Evolutionary conservation across 192 early-diverging fungal species (phyloP).

Genomic region (Phycomyces nitens): DNA sequence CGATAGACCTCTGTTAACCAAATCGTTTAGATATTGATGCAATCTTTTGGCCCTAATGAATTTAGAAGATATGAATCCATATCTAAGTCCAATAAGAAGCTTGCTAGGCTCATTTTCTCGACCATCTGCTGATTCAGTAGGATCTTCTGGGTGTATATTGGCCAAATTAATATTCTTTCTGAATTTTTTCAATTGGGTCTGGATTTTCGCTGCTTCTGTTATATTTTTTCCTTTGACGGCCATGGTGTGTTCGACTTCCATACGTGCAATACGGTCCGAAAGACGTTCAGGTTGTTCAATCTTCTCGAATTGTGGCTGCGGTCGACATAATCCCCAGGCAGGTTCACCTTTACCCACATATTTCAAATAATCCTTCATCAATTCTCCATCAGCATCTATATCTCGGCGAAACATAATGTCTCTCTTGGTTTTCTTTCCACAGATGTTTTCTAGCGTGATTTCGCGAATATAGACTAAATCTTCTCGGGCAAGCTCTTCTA

Average conservation of each 20-base stretch:
- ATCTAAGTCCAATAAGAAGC: conserved; percentile 5
- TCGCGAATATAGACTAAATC: too few species aligned
- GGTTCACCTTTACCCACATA: neutral
- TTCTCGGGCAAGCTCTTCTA: too few species aligned
- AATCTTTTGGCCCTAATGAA: conserved; percentile 23
- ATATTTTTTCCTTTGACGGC: neutral
- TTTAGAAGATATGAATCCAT: conserved; percentile 15
- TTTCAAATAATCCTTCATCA: conserved; percentile 3
- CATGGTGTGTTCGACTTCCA: neutral
- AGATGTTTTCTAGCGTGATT: too few species aligned
- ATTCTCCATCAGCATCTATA: conserved; percentile 4
- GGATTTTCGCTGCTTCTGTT: neutral
- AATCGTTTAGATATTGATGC: conserved; percentile 10
- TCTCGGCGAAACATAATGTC: conserved; percentile 6
- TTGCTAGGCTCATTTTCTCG: neutral
- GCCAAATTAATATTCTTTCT: conserved; percentile 1
- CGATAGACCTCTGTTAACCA: neutral
- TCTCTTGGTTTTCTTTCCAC: neutral
- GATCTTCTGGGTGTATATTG: neutral
- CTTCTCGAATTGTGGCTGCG: neutral
- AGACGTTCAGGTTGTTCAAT: conserved; percentile 5
- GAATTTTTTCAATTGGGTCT: conserved; percentile 1
- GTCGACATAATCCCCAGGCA: neutral
- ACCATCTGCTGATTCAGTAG: neutral
- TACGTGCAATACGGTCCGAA: conserved; percentile 2